phyloP scores from a whole-genome alignment of 2,329 filamentous ascomycete genomes.

The Diaporthe sp. region DNA sequence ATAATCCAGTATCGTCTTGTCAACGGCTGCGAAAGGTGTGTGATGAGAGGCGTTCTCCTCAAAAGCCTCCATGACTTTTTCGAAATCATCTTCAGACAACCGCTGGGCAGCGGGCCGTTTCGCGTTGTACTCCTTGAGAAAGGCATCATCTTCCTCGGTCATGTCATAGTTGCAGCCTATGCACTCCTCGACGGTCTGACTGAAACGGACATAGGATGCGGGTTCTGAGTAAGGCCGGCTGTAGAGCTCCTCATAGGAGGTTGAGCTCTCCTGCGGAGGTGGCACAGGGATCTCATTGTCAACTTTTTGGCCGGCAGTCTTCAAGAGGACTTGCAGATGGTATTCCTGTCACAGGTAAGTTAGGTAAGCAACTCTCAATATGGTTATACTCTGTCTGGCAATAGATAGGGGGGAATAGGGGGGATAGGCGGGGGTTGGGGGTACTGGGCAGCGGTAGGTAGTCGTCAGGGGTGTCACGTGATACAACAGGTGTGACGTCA shows the following conservation, averaged over 20 bases:
- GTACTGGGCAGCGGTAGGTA: constrained; percentile 34
- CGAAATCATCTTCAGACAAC: constrained; percentile 92
- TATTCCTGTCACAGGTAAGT: constrained; percentile 77
- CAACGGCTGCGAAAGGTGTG: constrained; percentile 90
- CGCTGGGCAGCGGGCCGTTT: constrained; percentile 75
- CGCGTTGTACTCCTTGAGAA: constrained; percentile 86
- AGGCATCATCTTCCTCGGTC: constrained; percentile 89
- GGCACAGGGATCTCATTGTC: constrained; percentile 76
- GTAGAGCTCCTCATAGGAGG: constrained; percentile 91
- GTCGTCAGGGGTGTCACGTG: constrained; percentile 42
- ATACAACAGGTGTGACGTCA: constrained; percentile 38
- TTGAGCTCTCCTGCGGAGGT: constrained; percentile 71
- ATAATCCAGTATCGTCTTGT: constrained; percentile 86
- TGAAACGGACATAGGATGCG: constrained; percentile 96
- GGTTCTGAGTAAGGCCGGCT: constrained; percentile 84
- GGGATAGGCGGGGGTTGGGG: not conserved
- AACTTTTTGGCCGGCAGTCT: constrained; percentile 67
- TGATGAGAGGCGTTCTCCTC: constrained; percentile 88
- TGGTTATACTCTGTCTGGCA: not conserved
- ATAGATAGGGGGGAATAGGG: not conserved
- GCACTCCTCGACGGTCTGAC: constrained; percentile 97
- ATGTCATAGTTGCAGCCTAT: constrained; percentile 91
- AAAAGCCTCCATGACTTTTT: constrained; percentile 94
- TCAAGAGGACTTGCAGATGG: constrained; percentile 88
- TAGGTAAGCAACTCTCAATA: constrained; percentile 45